phyloP scores from a whole-genome alignment of 2,329 filamentous ascomycete genomes.

The Fusarium albosuccineum region DNA sequence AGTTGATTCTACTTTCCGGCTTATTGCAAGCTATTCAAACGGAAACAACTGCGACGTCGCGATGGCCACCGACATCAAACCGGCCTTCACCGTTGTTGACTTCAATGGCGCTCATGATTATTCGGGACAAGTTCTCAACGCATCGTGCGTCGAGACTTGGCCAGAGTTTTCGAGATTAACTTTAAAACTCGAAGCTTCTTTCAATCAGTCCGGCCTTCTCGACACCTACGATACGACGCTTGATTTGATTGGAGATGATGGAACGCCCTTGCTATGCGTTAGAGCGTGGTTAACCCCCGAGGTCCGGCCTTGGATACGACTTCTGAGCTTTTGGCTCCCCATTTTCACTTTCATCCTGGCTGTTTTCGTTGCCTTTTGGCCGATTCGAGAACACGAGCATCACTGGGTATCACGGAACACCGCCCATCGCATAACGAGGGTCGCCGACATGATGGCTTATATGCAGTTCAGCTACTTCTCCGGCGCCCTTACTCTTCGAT shows the following conservation, averaged over 20 bases:
- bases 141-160: constrained; percentile 8
- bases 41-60: constrained; percentile 17
- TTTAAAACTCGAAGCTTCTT: constrained; percentile 11
- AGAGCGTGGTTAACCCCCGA: constrained; percentile 18
- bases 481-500: constrained; percentile 75
- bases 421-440: too few relatives aligned
- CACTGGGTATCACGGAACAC: neutral
- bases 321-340: constrained; percentile 27
- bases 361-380: constrained; percentile 9
- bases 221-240: constrained; percentile 22
- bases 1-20: constrained; percentile 10
- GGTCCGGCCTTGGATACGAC: neutral
- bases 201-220: constrained; percentile 19
- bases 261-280: neutral
- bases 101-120: neutral
- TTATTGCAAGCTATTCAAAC: neutral
- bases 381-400: constrained; percentile 6
- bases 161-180: constrained; percentile 7
- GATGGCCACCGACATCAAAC: neutral
- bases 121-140: constrained; percentile 17
- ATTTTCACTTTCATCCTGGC: constrained; percentile 11
- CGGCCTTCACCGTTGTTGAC: constrained; percentile 4
- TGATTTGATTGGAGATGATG: neutral
- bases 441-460: constrained; percentile 74
- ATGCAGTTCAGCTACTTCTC: constrained; percentile 81